A percentile compares a stretch with the other conserved stretches of the same genome.
These are phyloP conservation scores for Talaromyces wortmannii DNA, from an alignment of 495 filamentous ascomycete species.

Conservation along the genomic window DNA sequence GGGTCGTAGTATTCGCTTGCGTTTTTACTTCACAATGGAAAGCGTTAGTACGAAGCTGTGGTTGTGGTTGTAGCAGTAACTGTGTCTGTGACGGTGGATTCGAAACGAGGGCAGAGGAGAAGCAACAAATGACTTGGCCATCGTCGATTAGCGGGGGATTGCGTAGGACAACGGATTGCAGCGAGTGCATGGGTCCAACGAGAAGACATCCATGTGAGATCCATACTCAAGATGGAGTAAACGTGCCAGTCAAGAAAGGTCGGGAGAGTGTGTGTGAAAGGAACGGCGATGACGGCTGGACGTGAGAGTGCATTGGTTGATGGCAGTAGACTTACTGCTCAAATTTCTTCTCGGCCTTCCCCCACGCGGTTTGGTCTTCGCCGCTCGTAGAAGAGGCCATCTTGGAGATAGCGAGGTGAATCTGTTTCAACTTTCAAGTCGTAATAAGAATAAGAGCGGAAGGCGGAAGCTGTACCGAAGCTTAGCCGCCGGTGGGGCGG, in stretches of 20 bases:
- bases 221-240: too few relatives aligned
- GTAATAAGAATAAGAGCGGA: too few relatives aligned
- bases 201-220: too few relatives aligned
- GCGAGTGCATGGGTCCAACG: too few relatives aligned
- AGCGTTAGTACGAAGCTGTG: slow-evolving; percentile 8
- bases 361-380: slow-evolving; percentile 22
- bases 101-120: background rate
- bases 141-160: too few relatives aligned
- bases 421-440: too few relatives aligned
- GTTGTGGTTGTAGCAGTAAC: background rate
- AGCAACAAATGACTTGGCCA: too few relatives aligned
- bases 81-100: too few relatives aligned
- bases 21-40: slow-evolving; percentile 53
- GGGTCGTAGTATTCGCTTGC: slow-evolving; percentile 87
- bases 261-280: too few relatives aligned
- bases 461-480: too few relatives aligned
- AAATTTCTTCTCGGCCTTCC: slow-evolving; percentile 32
- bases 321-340: slow-evolving; percentile 21
- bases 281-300: background rate
- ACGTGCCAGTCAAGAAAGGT: too few relatives aligned
- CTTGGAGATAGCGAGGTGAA: background rate
- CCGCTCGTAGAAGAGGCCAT: slow-evolving; percentile 7
- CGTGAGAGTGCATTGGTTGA: background rate
- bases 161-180: background rate
- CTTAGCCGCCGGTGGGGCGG: too few relatives aligned